Evolutionary conservation across 129 eudicot genomes (phyloP).

Genomic region (Solidago caesia): DNA sequence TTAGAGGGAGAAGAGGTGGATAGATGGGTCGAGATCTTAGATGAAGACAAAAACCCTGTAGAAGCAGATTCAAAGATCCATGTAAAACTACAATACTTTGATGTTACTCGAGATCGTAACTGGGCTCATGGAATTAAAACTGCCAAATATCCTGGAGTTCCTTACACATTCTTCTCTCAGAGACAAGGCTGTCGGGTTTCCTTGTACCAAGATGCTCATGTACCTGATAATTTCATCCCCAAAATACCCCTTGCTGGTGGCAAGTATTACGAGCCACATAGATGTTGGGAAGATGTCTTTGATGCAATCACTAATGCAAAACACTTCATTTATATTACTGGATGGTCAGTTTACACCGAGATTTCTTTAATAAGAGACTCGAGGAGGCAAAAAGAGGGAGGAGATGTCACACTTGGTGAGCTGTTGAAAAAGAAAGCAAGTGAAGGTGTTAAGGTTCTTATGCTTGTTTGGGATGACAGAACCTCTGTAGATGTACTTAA

Average conservation of each 20-base stretch:
- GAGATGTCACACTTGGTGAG: slow-evolving; percentile 79
- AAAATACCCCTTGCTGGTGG: slow-evolving; percentile 62
- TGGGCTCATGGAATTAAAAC: slow-evolving; percentile 60
- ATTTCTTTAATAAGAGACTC: slow-evolving; percentile 69
- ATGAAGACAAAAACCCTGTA: slow-evolving; percentile 57
- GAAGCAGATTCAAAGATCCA: slow-evolving; percentile 63
- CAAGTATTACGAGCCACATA: slow-evolving; percentile 53
- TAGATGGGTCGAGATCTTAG: slow-evolving; percentile 65
- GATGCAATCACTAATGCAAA: slow-evolving; percentile 71
- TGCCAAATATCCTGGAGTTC: slow-evolving; percentile 70
- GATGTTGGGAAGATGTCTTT: slow-evolving; percentile 82
- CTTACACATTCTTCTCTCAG: slow-evolving; percentile 62
- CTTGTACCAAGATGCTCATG: slow-evolving; percentile 75
- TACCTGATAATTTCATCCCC: slow-evolving; percentile 66
- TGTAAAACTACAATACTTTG: slow-evolving; percentile 61
- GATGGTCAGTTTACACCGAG: slow-evolving; percentile 85
- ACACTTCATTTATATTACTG: slow-evolving; percentile 72
- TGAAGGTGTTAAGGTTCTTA: slow-evolving; percentile 71
- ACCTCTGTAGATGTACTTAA: slow-evolving; percentile 58
- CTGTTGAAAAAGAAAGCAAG: slow-evolving; percentile 71
- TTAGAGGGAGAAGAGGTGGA: slow-evolving; percentile 62
- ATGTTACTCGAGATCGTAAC: slow-evolving; percentile 61
- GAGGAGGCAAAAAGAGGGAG: slow-evolving; percentile 59
- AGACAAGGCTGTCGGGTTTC: slow-evolving; percentile 60
- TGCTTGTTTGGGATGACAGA: slow-evolving; percentile 78